These are phyloP conservation scores for Seiridium cupressi DNA, from an alignment of 2,329 filamentous ascomycete genomes.

Conservation along the genomic window DNA sequence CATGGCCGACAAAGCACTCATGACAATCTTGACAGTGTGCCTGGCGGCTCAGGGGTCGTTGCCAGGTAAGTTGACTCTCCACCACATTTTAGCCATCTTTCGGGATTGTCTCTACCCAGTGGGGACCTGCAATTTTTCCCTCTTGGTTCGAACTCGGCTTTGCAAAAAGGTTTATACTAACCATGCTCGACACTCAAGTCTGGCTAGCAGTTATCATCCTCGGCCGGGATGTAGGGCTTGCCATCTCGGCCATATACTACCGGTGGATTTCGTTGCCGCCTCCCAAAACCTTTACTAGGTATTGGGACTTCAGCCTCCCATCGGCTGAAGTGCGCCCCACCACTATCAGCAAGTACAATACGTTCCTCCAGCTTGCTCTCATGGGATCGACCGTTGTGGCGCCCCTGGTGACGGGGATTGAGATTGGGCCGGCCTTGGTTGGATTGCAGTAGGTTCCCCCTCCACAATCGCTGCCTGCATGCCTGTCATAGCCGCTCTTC, in stretches of 20 bases:
- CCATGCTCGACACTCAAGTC: constrained; percentile 41
- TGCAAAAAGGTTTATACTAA: too few species aligned
- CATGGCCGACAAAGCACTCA: constrained; percentile 94
- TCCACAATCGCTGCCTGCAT: constrained; percentile 8
- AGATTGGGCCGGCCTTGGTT: constrained; percentile 54
- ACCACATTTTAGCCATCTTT: background rate
- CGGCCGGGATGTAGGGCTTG: constrained; percentile 81
- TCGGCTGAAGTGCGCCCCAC: constrained; percentile 83
- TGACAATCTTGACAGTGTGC: constrained; percentile 88
- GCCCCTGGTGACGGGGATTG: constrained; percentile 63
- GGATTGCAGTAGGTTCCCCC: constrained; percentile 59
- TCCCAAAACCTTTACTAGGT: constrained; percentile 86
- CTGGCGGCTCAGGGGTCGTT: constrained; percentile 80
- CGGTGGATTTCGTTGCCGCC: constrained; percentile 91
- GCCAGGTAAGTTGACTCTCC: constrained; percentile 56
- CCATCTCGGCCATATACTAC: constrained; percentile 87
- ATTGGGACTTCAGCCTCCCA: constrained; percentile 96
- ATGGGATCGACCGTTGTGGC: constrained; percentile 82
- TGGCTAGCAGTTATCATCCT: constrained; percentile 91
- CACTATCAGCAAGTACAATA: constrained; percentile 88
- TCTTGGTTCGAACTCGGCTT: too few species aligned
- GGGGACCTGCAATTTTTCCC: too few species aligned
- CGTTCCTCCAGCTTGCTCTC: constrained; percentile 82
- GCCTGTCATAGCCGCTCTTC: background rate
- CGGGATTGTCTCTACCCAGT: background rate